Evolutionary conservation across 78 protist genomes (phyloP).

Genomic region (Planoprotostelium fungivorum): DNA sequence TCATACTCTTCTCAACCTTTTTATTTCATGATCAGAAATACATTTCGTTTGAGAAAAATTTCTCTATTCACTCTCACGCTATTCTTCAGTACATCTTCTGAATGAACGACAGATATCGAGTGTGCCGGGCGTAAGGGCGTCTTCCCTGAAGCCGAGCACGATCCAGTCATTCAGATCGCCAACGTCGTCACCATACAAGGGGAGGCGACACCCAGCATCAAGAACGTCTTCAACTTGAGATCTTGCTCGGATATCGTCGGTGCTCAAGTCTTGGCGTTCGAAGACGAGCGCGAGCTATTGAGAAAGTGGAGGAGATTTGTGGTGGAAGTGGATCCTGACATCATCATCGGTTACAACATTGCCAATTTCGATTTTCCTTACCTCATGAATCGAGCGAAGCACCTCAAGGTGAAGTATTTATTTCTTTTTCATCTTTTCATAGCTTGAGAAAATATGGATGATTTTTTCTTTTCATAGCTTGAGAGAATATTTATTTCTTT

Average conservation of each 20-base stretch:
- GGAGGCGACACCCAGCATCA: constrained; percentile 47
- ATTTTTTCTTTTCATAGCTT: no score
- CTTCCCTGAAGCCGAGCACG: constrained; percentile 97
- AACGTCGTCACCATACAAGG: constrained; percentile 70
- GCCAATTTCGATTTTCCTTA: constrained; percentile 97
- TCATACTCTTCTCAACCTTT: background rate
- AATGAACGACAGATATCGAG: constrained; percentile 96
- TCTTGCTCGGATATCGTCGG: constrained; percentile 91
- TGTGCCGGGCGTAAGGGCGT: constrained; percentile 92
- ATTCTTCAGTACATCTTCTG: no score
- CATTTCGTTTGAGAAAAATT: no score
- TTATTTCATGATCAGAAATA: no score
- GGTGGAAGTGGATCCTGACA: constrained; percentile 91
- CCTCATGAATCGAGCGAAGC: constrained; percentile 86
- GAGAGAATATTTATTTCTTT: no score
- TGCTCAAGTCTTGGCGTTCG: constrained; percentile 76
- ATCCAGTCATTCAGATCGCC: constrained; percentile 98
- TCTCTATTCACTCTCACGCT: no score
- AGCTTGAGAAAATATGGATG: background rate
- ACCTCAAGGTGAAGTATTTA: constrained; percentile 29
- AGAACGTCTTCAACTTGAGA: constrained; percentile 78
- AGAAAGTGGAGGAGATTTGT: constrained; percentile 72
- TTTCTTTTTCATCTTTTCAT: no score
- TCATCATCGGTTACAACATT: constrained; percentile 98
- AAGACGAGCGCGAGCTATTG: constrained; percentile 79